Evolutionary conservation across 495 filamentous ascomycete species (phyloP).

Genomic region (Aspergillus leporis): DNA sequence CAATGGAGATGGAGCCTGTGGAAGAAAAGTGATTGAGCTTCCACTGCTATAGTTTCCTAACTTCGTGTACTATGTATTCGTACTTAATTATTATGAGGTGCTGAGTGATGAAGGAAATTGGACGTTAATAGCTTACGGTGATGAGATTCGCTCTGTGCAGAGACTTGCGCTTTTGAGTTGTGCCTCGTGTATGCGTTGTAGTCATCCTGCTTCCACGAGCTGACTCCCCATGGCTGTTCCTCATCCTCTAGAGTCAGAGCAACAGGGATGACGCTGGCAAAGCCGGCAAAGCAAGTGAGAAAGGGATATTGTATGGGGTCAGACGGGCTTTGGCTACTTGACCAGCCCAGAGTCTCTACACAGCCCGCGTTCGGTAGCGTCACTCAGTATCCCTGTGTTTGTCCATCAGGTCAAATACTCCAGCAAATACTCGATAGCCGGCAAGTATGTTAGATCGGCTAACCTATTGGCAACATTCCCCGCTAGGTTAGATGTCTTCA

Average conservation of each 20-base stretch:
- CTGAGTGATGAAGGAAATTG: constrained; percentile 6
- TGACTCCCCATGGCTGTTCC: background rate
- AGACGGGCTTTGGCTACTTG: background rate
- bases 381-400: background rate
- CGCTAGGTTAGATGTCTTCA: too few species aligned
- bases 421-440: too few species aligned
- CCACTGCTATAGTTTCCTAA: constrained; percentile 18
- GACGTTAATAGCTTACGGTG: constrained; percentile 6
- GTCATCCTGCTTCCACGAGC: background rate
- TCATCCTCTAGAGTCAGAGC: background rate
- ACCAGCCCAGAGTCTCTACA: background rate
- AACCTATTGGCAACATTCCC: too few species aligned
- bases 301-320: background rate
- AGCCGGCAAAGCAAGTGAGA: background rate
- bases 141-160: background rate
- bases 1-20: background rate
- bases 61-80: constrained; percentile 31
- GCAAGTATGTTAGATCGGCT: too few species aligned
- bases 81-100: constrained; percentile 20
- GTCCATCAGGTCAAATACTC: background rate
- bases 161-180: background rate
- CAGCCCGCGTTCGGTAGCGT: background rate
- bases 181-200: background rate
- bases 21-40: constrained; percentile 18
- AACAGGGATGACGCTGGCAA: background rate